These are phyloP conservation scores for Xylaria castorea DNA, from an alignment of 495 filamentous ascomycete species.

Conservation along the genomic window DNA sequence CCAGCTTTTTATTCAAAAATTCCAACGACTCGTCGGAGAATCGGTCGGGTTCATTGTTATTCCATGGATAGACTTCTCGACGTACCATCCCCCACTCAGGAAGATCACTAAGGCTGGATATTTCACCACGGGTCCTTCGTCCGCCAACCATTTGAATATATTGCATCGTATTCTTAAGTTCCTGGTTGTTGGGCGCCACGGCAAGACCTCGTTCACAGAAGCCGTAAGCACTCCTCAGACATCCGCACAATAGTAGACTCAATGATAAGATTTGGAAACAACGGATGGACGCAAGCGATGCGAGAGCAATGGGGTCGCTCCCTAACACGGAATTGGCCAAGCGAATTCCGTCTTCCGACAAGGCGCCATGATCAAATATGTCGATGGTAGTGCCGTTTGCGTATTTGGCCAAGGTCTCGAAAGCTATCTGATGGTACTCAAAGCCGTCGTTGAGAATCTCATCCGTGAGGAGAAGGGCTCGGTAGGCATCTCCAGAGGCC, in stretches of 20 bases:
- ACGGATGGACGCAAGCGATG: constrained; percentile 53
- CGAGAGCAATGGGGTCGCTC: constrained; percentile 42
- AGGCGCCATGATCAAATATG: constrained; percentile 49
- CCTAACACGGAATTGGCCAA: constrained; percentile 42
- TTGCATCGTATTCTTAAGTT: constrained; percentile 52
- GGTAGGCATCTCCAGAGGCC: constrained; percentile 88
- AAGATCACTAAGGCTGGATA: constrained; percentile 59
- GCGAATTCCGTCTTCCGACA: constrained; percentile 46
- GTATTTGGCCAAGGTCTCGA: constrained; percentile 48
- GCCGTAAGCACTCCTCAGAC: constrained; percentile 70
- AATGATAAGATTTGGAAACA: constrained; percentile 65
- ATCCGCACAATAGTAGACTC: constrained; percentile 69
- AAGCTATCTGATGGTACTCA: constrained; percentile 68
- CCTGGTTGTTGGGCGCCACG: constrained; percentile 50
- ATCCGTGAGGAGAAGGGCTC: constrained; percentile 83
- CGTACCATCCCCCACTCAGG: constrained; percentile 79
- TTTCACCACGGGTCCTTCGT: constrained; percentile 46
- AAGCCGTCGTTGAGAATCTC: constrained; percentile 73
- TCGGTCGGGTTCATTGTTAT: constrained; percentile 84
- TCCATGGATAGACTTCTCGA: constrained; percentile 94
- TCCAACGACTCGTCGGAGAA: constrained; percentile 71
- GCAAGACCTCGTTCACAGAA: constrained; percentile 65
- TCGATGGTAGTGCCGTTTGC: constrained; percentile 40
- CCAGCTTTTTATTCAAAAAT: constrained; percentile 70
- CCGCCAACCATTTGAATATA: constrained; percentile 57